Evolutionary conservation across 495 filamentous ascomycete genomes (phyloP).

Genomic region (Aspergillus funiculosus): DNA sequence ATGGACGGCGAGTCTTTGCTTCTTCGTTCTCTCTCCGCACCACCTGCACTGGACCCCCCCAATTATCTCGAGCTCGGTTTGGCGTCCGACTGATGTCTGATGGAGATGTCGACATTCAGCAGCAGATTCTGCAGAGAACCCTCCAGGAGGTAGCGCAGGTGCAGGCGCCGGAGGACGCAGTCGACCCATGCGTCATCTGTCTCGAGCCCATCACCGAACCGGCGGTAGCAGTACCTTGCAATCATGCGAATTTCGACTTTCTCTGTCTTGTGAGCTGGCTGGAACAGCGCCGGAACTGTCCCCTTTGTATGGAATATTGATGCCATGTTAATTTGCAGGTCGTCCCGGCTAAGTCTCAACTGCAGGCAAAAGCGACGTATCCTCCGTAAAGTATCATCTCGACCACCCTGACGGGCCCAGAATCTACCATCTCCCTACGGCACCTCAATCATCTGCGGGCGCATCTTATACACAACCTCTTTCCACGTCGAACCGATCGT

Average conservation of each 20-base stretch:
- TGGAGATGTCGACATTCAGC: constrained; percentile 39
- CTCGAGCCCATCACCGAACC: constrained; percentile 67
- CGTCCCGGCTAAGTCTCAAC: constrained; percentile 12
- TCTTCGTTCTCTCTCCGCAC: neutral
- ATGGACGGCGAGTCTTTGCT: too few species aligned
- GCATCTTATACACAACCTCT: neutral
- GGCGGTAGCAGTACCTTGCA: constrained; percentile 66
- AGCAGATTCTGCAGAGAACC: constrained; percentile 41
- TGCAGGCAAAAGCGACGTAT: constrained; percentile 56
- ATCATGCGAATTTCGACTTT: constrained; percentile 77
- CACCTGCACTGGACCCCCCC: neutral
- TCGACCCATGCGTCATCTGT: constrained; percentile 55
- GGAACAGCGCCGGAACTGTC: constrained; percentile 65
- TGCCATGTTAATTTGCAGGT: neutral
- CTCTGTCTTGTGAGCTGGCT: constrained; percentile 80
- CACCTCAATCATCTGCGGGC: constrained; percentile 3
- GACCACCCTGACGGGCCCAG: constrained; percentile 48
- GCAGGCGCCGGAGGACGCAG: constrained; percentile 28
- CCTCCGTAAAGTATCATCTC: constrained; percentile 62
- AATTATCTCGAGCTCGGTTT: neutral
- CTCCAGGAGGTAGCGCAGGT: constrained; percentile 39
- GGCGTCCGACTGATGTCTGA: constrained; percentile 29
- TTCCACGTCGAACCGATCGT: neutral
- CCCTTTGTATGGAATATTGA: constrained; percentile 52
- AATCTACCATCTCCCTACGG: constrained; percentile 43